Conservation (phyloP, 768 basidiomycete species). For the Pleurotus salmoneostramineus region DNA sequence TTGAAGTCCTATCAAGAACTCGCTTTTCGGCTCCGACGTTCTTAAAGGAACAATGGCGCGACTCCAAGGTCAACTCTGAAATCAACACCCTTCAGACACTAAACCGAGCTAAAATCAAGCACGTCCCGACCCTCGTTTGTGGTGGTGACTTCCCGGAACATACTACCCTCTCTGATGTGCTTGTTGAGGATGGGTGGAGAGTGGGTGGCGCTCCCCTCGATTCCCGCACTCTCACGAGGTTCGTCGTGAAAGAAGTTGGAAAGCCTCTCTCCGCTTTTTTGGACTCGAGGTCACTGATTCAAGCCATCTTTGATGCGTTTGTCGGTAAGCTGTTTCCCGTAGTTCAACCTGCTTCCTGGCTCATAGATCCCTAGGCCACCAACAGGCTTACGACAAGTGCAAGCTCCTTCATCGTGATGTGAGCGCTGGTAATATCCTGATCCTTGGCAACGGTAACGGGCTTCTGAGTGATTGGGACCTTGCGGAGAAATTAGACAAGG, state of each 20-base stretch:
- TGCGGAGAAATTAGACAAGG: background rate
- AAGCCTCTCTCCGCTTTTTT: background rate
- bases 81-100: slow-evolving; percentile 15
- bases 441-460: background rate
- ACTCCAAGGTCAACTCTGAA: slow-evolving; percentile 15
- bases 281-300: background rate
- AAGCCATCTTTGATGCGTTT: background rate
- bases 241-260: background rate
- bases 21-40: slow-evolving; percentile 12
- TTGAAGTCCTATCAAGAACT: slow-evolving; percentile 6
- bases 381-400: slow-evolving; percentile 3
- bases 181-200: slow-evolving; percentile 10
- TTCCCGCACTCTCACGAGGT: background rate
- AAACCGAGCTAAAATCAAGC: slow-evolving; percentile 11
- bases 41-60: slow-evolving; percentile 28
- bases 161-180: slow-evolving; percentile 4
- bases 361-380: background rate
- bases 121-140: slow-evolving; percentile 18
- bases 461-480: slow-evolving; percentile 10
- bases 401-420: slow-evolving; percentile 9
- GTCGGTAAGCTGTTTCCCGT: background rate
- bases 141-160: slow-evolving; percentile 17
- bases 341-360: background rate
- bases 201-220: slow-evolving; percentile 10
- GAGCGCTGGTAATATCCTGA: slow-evolving; percentile 8